Percentiles rank a stretch among this genome's conserved stretches.
Conservation (phyloP, 1,284 basidiomycete species). For the Trichosporon coremiiforme region DNA sequence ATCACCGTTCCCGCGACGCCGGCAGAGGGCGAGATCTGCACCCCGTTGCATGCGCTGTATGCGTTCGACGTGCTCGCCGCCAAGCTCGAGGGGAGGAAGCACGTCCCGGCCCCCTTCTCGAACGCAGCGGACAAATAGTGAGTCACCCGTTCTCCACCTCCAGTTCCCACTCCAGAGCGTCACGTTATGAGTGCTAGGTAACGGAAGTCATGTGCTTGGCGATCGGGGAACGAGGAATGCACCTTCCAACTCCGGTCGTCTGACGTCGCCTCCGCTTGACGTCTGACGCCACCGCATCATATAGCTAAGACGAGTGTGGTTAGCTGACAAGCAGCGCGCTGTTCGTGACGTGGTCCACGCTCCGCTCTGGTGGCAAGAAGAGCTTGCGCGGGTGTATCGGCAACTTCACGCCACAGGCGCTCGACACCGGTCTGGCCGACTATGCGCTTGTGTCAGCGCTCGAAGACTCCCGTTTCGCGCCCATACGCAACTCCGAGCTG, state of each 20-base stretch:
- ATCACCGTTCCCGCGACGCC: slow-evolving; percentile 29
- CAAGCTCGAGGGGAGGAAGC: slow-evolving; percentile 41
- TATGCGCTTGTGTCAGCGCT: slow-evolving; percentile 75
- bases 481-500: slow-evolving; percentile 75
- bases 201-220: neutral
- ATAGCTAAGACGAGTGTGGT: neutral
- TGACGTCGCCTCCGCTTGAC: no score
- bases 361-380: slow-evolving; percentile 45
- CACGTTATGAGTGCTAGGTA: neutral
- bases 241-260: no score
- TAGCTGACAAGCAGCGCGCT: slow-evolving; percentile 66
- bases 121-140: slow-evolving; percentile 43
- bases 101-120: slow-evolving; percentile 34
- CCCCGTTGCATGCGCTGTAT: slow-evolving; percentile 57
- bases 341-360: slow-evolving; percentile 93
- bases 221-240: neutral
- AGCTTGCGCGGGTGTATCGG: slow-evolving; percentile 92
- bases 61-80: slow-evolving; percentile 60
- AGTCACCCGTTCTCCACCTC: slow-evolving; percentile 21
- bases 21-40: slow-evolving; percentile 36
- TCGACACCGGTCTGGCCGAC: slow-evolving; percentile 77
- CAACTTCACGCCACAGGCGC: slow-evolving; percentile 77
- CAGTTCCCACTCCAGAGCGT: neutral
- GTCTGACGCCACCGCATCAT: neutral
- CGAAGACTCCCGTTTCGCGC: slow-evolving; percentile 61